These are phyloP conservation scores for Didymella keratinophila DNA, from an alignment of 2,329 filamentous ascomycete genomes.

Conservation along the genomic window DNA sequence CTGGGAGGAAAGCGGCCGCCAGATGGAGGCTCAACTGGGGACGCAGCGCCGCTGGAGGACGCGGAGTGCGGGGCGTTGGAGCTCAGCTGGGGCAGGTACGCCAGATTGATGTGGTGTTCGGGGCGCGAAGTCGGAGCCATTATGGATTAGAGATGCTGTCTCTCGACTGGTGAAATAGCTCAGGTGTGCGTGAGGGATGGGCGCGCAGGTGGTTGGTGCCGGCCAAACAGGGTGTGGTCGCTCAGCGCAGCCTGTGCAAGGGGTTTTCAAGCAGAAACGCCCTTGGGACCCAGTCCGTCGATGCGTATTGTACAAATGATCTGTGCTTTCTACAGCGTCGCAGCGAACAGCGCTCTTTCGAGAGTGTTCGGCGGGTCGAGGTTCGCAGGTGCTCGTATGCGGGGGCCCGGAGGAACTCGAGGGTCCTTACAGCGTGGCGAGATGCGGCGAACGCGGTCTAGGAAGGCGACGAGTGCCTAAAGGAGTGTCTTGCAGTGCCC, in stretches of 20 bases:
- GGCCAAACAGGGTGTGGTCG: conserved; percentile 49
- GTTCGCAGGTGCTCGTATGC: conserved; percentile 8
- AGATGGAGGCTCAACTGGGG: conserved; percentile 76
- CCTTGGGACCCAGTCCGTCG: conserved; percentile 15
- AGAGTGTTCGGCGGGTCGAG: conserved; percentile 14
- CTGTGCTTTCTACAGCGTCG: conserved; percentile 6
- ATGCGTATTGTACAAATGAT: conserved; percentile 5
- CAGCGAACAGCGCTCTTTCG: conserved; percentile 29
- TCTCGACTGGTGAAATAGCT: conserved; percentile 28
- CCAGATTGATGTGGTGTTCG: conserved; percentile 80
- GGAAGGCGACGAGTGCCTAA: conserved; percentile 22
- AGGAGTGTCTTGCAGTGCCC: conserved; percentile 39
- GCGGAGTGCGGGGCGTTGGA: conserved; percentile 74
- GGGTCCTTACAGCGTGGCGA: conserved; percentile 21
- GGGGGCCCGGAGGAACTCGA: conserved; percentile 16
- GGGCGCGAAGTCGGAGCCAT: conserved; percentile 84
- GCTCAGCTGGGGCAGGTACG: conserved; percentile 75
- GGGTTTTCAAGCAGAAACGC: conserved; percentile 15
- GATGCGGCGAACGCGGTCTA: conserved; percentile 22
- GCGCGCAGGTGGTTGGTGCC: conserved; percentile 39
- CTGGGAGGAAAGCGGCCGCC: conserved; percentile 78
- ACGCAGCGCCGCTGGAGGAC: conserved; percentile 81
- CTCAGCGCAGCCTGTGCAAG: conserved; percentile 36
- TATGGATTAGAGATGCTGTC: conserved; percentile 74
- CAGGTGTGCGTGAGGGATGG: not conserved